phyloP scores from a whole-genome alignment of 495 filamentous ascomycete species.

The Penicillium fimorum region DNA sequence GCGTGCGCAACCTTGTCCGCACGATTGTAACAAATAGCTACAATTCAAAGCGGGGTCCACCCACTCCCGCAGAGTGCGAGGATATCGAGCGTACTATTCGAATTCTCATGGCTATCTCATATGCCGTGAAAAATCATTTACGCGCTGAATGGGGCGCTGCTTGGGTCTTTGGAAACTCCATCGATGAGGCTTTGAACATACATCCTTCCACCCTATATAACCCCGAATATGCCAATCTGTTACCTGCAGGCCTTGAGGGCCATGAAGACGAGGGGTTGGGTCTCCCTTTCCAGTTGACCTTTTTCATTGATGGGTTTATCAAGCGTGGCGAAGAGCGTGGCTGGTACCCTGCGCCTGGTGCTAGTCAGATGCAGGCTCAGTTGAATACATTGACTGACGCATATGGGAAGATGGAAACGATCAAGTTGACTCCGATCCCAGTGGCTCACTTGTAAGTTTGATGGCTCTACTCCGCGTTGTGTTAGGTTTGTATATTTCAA shows the following conservation, averaged over 20 bases:
- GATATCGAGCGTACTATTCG: constrained; percentile 61
- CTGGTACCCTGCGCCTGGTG: constrained; percentile 62
- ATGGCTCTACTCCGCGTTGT: not conserved
- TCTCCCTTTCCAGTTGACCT: constrained; percentile 62
- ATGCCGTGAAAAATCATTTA: constrained; percentile 72
- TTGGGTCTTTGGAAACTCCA: constrained; percentile 32
- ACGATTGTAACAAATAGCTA: constrained; percentile 51
- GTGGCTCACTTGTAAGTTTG: constrained; percentile 64
- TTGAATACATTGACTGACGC: constrained; percentile 61
- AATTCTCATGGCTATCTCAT: constrained; percentile 69
- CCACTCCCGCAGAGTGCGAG: constrained; percentile 45
- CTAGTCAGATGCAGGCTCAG: constrained; percentile 60
- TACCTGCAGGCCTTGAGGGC: constrained; percentile 58
- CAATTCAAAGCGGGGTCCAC: constrained; percentile 25
- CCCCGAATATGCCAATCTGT: constrained; percentile 58
- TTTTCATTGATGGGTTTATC: constrained; percentile 69
- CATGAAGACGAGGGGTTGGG: constrained; percentile 65
- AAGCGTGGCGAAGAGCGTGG: constrained; percentile 56
- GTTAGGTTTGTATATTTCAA: not conserved
- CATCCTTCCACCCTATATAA: constrained; percentile 49
- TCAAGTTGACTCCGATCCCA: constrained; percentile 67
- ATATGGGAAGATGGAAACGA: constrained; percentile 74
- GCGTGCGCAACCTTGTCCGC: constrained; percentile 61
- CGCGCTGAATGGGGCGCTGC: constrained; percentile 70
- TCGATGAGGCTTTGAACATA: constrained; percentile 44